Conservation (phyloP, 139 green algal species). For the Chlamydomonas applanata region DNA sequence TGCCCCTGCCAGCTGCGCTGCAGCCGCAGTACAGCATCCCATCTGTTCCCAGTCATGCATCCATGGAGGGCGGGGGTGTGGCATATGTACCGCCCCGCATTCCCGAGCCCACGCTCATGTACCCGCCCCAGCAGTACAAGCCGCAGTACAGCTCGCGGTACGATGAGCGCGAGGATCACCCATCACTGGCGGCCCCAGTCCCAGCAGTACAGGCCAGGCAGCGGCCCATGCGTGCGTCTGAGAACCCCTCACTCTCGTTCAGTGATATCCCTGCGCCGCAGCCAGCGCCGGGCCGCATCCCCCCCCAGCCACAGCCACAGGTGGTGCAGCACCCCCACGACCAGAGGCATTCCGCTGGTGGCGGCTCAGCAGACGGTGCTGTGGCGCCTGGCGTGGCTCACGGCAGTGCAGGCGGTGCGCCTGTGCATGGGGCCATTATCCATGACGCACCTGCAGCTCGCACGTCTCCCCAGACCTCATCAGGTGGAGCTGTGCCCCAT, state of each 20-base stretch:
- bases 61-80: background rate
- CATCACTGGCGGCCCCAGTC: background rate
- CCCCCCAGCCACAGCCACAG: too few relatives aligned
- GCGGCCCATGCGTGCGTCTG: too few relatives aligned
- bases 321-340: background rate
- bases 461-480: too few relatives aligned
- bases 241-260: background rate
- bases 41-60: background rate
- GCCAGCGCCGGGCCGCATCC: too few relatives aligned
- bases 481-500: too few relatives aligned
- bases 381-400: too few relatives aligned
- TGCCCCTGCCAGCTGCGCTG: background rate
- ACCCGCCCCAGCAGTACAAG: background rate
- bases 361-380: too few relatives aligned
- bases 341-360: background rate
- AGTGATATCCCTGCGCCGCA: constrained; percentile 3
- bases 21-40: background rate
- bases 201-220: background rate
- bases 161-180: background rate
- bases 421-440: too few relatives aligned
- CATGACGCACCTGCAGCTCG: too few relatives aligned
- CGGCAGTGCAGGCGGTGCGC: too few relatives aligned
- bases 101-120: too few relatives aligned
- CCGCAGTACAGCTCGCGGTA: background rate
- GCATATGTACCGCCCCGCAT: too few relatives aligned